A percentile compares a stretch with the other conserved stretches of the same genome.
phyloP scores from a whole-genome alignment of 2,329 filamentous ascomycete species.

The Aspergillus sp. region DNA sequence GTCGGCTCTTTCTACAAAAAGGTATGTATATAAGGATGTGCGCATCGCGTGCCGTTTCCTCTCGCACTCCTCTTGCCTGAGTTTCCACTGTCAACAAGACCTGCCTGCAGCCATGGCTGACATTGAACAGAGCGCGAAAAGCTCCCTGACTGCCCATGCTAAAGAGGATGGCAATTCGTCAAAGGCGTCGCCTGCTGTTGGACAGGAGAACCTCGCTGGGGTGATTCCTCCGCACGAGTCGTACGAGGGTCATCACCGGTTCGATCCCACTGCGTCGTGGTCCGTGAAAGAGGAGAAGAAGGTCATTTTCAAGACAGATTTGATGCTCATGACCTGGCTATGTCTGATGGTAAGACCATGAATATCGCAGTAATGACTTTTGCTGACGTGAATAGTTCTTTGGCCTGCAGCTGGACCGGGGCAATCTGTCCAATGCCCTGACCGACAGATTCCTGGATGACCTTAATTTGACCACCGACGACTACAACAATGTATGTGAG shows the following conservation, averaged over 20 bases:
- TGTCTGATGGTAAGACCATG: constrained; percentile 22
- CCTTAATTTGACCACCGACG: constrained; percentile 33
- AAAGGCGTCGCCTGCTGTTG: constrained; percentile 17
- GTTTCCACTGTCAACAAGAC: neutral
- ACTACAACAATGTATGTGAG: constrained; percentile 36
- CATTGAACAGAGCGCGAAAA: constrained; percentile 22
- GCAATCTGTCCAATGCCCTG: constrained; percentile 36
- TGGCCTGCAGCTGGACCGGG: constrained; percentile 33
- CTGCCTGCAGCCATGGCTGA: constrained; percentile 16
- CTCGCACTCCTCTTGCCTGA: neutral
- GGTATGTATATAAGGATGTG: constrained; percentile 8
- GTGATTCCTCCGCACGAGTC: constrained; percentile 31
- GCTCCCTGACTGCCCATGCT: neutral
- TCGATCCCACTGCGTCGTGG: constrained; percentile 25
- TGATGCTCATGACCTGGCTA: constrained; percentile 20
- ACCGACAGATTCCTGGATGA: constrained; percentile 41
- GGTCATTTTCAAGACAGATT: constrained; percentile 46
- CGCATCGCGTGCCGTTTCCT: neutral
- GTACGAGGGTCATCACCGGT: constrained; percentile 27
- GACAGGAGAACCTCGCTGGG: constrained; percentile 26
- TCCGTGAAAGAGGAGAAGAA: constrained; percentile 45
- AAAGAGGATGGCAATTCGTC: constrained; percentile 13
- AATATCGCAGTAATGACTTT: too few species aligned
- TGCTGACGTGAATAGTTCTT: constrained; percentile 26
- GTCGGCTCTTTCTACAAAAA: neutral